Percentiles rank a stretch among this genome's conserved stretches.
Evolutionary conservation across 2,329 filamentous ascomycete genomes (phyloP).

Genomic region (Talaromyces sp.): DNA sequence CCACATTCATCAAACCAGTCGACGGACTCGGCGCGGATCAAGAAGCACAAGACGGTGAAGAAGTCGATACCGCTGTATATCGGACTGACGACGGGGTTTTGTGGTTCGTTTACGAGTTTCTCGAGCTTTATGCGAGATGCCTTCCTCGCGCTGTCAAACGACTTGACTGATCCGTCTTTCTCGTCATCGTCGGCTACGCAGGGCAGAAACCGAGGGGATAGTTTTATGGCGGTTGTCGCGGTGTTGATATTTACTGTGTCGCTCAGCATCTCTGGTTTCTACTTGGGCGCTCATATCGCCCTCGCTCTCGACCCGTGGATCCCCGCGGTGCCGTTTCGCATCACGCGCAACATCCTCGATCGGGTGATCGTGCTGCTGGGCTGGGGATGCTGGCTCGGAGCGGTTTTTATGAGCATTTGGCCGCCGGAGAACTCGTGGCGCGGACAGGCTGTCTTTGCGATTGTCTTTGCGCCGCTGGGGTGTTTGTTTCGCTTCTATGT

Average conservation of each 20-base stretch:
- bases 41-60: constrained; percentile 62
- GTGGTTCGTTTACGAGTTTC: constrained; percentile 85
- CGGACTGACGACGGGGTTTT: constrained; percentile 80
- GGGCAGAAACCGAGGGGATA: constrained; percentile 67
- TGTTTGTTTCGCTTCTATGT: constrained; percentile 71
- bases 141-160: constrained; percentile 75
- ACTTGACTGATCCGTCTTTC: constrained; percentile 54
- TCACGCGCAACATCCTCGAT: constrained; percentile 37
- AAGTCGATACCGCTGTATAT: constrained; percentile 88
- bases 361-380: constrained; percentile 50
- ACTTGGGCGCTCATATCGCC: constrained; percentile 71
- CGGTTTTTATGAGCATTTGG: constrained; percentile 65
- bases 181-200: constrained; percentile 32
- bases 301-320: constrained; percentile 54
- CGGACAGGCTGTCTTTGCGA: constrained; percentile 66
- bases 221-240: constrained; percentile 74
- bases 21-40: constrained; percentile 31
- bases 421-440: constrained; percentile 72
- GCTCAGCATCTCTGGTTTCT: constrained; percentile 65
- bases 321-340: constrained; percentile 34
- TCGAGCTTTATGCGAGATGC: constrained; percentile 77
- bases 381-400: constrained; percentile 72
- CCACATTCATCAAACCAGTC: constrained; percentile 3
- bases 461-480: constrained; percentile 78
- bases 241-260: constrained; percentile 69